Base-by-base conservation (phyloP, 306 rosid species). In the Pueraria montana region DNA sequence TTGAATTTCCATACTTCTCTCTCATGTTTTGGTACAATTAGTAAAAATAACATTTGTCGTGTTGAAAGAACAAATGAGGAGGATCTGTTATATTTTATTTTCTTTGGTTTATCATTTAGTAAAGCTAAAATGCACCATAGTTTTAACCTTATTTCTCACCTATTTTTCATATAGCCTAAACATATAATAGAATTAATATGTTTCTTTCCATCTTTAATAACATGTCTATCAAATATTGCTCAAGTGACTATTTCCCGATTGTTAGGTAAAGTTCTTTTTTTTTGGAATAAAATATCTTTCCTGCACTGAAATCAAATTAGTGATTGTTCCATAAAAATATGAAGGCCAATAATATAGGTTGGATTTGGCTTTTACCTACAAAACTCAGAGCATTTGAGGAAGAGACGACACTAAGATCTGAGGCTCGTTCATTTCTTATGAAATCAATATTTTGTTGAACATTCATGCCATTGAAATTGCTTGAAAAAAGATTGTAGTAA, bases 351-450 rank as follows among this genome's bases (percentile, higher is more conserved):
- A 79, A 2, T 4, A 36, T 11, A 26, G 24, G 30, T 23, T 36
- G 80, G 69, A 50, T 14, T 27, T 17, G 10, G 3, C 5, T 61
- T 77, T 78, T 79, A 85, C 92, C 92, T 20, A 88, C 88, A 76
- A 88, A 90, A 67, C 14, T 86, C 17, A 91, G 89, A 45, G 92
- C 91, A 12, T 82, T 87, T 52, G 82, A 21, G 13, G 86, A 76
- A 18, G 88, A 82, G 79, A 91, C 69, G 0, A 36, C 53, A 0
- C 23, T 14, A 13, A 89, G 88, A 34, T 86, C 80, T 0, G 89
- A 58, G 48, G 84, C 88, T 89, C 91, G 76, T 6, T 88, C 66
- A 18, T 85, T 88, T 12, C 53, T 8, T 10, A 91, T 80, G 85
- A 17, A 80, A 70, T 87, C 87, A 0, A 88, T 81, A 38, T 83